Evolutionary conservation across 2,329 filamentous ascomycete genomes (phyloP), one percentile per base, ranked within the genome.

Genomic region (Verticillium longisporum): DNA sequence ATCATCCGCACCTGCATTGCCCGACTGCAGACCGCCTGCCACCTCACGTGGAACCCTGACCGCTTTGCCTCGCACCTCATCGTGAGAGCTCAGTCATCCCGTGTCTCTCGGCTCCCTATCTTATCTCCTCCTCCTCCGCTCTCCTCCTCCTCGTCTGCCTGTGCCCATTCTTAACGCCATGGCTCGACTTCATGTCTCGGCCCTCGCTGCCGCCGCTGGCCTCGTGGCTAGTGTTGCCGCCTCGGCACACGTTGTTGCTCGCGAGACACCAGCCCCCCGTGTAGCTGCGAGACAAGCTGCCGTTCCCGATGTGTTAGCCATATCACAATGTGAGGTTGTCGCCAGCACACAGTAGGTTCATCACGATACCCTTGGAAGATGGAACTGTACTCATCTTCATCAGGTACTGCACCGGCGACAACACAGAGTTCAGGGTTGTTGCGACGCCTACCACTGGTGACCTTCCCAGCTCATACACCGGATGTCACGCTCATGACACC

Each of bases 401-500:
- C n/a, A 65, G 64, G 36, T 58, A 60, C 26, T 65, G 64, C 56
- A 60, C 61, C 38, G 60, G 56, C 9, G 64, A 61, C 7, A 60
- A 59, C 2, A 64, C 64, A 9, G 64, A 65, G 61, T 65, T 60
- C 56, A 57, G 53, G 21, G n/a, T 65, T 9, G 38, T 59, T 3
- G 58, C 62, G 18, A 63, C 62, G 6, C 64, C 64, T 0, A 60
- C 61, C 5, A 31, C n/a, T 18, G 62, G 62, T 15, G 63, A 66
- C 2, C 62, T 74, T 5, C 71, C 73, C 1, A 67, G 70, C 11
- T 68, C 68, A 2, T 78, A 76, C 64, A 75, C 73, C 0, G 74
- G 68, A 14, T 78, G 86, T 63, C 85, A 88, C 67, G 66, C 69
- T 0, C 82, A 88, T 67, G 81, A 74, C 2, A 68, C 66, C 11